Evolutionary conservation across 495 filamentous ascomycete species (phyloP), one percentile per base, ranked within the genome.

Genomic region (Penicillium ochrochloron): DNA sequence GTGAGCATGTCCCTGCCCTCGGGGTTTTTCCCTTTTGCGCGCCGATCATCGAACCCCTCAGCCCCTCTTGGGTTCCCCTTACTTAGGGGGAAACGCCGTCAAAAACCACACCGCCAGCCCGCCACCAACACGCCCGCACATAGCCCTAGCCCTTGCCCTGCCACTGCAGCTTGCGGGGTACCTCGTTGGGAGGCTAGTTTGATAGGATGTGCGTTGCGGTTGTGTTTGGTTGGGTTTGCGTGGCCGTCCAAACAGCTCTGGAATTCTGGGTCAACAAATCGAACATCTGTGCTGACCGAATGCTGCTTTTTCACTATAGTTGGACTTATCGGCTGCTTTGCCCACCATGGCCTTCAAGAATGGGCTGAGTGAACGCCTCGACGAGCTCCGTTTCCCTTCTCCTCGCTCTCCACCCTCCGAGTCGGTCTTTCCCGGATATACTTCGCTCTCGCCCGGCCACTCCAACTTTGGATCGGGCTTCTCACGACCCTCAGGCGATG

Each of bases 381-480:
- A 90, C 74, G 88, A 91, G 79, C 84, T 93, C 79, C 90, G 91
- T 71, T 93, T 90, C 77, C 88, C 89, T 62, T 83, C 86, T 74
- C 88, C 91, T 73, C 87, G 89, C 70, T 90, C 88, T 65, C 86
- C 89, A 33, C 84, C 86, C 57, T 86, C 85, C 73, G 90, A 94
- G 67, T 80, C 85, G 62, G 83, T 87, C 59, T 91, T 90, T 72
- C 85, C 85, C 59, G 86, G 87, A 56, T 88, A 92, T 77, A 88
- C 84, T 59, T 85, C 90, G 64, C 86, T 92, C 53, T 86, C 87
- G 59, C 87, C 89, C 68, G 86, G 86, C 71, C 86, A 86, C 74
- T 82, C 82, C 62, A 85, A 75, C 61, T 78, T 84, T 59, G 80
- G 86, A 66, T 79, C 85, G 55, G 81, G 80, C 27, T 83, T 83